These are phyloP conservation scores for Pseudotulostoma volvatum DNA, from an alignment of 495 filamentous ascomycete genomes.

Conservation along the genomic window DNA sequence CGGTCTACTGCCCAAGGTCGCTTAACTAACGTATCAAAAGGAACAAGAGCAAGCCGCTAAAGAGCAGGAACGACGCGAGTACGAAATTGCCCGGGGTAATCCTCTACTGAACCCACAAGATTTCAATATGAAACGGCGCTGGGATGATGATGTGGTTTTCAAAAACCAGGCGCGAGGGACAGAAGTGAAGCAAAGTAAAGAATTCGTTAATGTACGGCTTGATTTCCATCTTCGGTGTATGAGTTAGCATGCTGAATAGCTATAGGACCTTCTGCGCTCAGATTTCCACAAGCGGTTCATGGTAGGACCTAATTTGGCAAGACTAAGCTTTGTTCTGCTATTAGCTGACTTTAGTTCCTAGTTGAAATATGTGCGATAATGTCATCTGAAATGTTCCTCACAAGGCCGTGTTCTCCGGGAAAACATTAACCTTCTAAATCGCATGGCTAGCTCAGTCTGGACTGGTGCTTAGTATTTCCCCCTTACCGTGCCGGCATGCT, in stretches of 20 bases:
- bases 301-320: conserved; percentile 34
- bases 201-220: conserved; percentile 78
- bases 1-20: conserved; percentile 2
- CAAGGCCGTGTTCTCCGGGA: no score
- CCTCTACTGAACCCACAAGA: conserved; percentile 62
- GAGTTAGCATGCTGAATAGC: conserved; percentile 10
- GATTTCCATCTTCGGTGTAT: neutral
- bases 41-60: conserved; percentile 58
- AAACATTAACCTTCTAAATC: no score
- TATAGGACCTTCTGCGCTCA: conserved; percentile 71
- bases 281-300: conserved; percentile 98
- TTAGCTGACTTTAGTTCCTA: conserved; percentile 23
- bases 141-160: conserved; percentile 99
- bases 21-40: no score
- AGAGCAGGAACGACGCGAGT: conserved; percentile 69
- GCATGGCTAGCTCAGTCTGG: no score
- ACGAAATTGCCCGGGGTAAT: conserved; percentile 83
- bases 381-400: no score
- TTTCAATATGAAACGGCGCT: conserved; percentile 40
- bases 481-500: no score
- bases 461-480: no score
- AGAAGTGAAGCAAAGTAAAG: conserved; percentile 82
- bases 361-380: conserved; percentile 53
- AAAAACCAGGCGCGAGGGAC: conserved; percentile 96
- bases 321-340: conserved; percentile 1